Evolutionary conservation across 2,329 filamentous ascomycete genomes (phyloP), one percentile per base, ranked within the genome.

Genomic region (Chaetomium sp.): DNA sequence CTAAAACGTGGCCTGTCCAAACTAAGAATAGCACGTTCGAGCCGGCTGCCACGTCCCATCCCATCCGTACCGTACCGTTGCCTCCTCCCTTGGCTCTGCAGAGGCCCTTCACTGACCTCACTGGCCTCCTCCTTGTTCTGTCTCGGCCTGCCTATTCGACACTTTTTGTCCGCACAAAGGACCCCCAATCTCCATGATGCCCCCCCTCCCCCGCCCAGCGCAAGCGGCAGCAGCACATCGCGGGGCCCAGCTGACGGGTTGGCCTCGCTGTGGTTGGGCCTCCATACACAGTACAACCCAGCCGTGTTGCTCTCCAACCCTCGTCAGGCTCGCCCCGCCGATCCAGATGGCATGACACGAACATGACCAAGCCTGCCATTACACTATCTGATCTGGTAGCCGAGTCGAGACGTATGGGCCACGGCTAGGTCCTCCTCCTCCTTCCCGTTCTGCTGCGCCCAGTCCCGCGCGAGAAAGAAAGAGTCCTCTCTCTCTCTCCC

Each of bases 1-100:
- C 60, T 68, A 67, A 60, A 62, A 64, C 61, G 60, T 66, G 62
- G 62, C 58, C 63, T 61, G 54, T 65, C 65, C 64, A 65, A 66
- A 57, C 66, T 66, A 68, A 68, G 65, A 67, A 67, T 68, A 67
- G 65, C 58, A 53, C 58, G 38, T 49, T 57, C 49, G 38, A 52
- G 48, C 46, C 61, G 58, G 56, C 57, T 57, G 60, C 59, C 64
- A 61, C 59, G 61, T 61, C 56, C 61, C 59, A 61, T 60, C 56
- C 58, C 53, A 55, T 55, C 46, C 19, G 19, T 27, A 27, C 12
- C 11, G 40, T n/a, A n/a, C 38, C 6, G 11, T 42, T 42, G 37
- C 37, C 37, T 38, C 19, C 19, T 27, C 19, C 19, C 19, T 27
- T 27, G 19, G 52, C 35, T 46, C 43, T 59, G 52, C 57, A 57